Evolutionary conservation across 164 flowering plant genomes (phyloP).

Genomic region (Kingdonia uniflora): DNA sequence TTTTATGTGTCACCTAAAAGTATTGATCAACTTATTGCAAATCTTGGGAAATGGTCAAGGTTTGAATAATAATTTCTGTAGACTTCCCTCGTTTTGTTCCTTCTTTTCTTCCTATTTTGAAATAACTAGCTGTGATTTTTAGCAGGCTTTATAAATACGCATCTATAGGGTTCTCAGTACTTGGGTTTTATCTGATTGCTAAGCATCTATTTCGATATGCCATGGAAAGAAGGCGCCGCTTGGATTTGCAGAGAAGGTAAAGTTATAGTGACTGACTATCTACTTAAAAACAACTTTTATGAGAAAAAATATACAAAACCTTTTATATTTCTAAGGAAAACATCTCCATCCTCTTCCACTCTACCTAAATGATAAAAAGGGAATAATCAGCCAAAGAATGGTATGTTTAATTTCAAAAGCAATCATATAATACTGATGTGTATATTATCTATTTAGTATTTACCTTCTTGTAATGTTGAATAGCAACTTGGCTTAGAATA

Average conservation of each 20-base stretch:
- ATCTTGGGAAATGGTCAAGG: slow-evolving; percentile 95
- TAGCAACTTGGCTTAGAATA: too few relatives aligned
- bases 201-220: slow-evolving; percentile 59
- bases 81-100: neutral
- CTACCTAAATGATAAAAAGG: too few relatives aligned
- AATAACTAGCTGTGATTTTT: slow-evolving; percentile 4
- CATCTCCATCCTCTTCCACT: too few relatives aligned
- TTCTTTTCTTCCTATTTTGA: slow-evolving; percentile 1
- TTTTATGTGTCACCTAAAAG: slow-evolving; percentile 80
- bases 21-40: slow-evolving; percentile 78
- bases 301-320: too few relatives aligned
- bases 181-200: slow-evolving; percentile 70
- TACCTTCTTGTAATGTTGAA: too few relatives aligned
- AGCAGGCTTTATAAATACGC: slow-evolving; percentile 84
- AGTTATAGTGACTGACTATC: neutral
- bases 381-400: too few relatives aligned
- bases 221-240: slow-evolving; percentile 65
- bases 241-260: slow-evolving; percentile 72
- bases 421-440: too few relatives aligned
- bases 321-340: too few relatives aligned
- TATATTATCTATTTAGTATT: too few relatives aligned
- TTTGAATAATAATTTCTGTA: slow-evolving; percentile 8
- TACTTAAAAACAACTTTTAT: too few relatives aligned
- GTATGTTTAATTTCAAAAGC: too few relatives aligned
- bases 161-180: slow-evolving; percentile 65